Conservation (phyloP, 768 basidiomycete species). For the Scleroderma bovista region DNA sequence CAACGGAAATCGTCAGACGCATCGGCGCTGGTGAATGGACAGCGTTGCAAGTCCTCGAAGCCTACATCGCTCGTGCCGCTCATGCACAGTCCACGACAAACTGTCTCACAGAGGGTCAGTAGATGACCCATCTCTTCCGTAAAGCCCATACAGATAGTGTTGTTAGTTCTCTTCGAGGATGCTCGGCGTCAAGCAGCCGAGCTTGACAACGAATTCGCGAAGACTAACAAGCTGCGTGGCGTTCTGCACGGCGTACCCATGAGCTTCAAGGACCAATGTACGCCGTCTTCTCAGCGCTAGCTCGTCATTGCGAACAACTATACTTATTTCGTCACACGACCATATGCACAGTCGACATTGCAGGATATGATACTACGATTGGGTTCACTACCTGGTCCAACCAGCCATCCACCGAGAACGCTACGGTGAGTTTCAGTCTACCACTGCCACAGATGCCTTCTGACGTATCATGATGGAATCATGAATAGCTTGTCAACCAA, state of each 20-base stretch:
- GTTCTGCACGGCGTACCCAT: constrained; percentile 80
- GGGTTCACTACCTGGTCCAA: constrained; percentile 37
- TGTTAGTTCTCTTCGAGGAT: constrained; percentile 64
- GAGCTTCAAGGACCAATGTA: constrained; percentile 74
- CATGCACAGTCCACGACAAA: constrained; percentile 64
- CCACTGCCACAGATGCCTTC: too few relatives aligned
- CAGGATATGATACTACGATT: constrained; percentile 42
- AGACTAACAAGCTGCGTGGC: constrained; percentile 52
- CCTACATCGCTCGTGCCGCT: constrained; percentile 41
- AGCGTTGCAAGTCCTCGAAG: constrained; percentile 37
- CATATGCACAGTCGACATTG: constrained; percentile 38
- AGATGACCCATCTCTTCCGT: background rate
- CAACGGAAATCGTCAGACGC: constrained; percentile 38
- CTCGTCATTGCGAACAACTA: constrained; percentile 3
- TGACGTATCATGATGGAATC: too few relatives aligned
- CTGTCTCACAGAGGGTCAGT: constrained; percentile 73
- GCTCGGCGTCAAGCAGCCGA: constrained; percentile 55
- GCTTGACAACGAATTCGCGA: constrained; percentile 63
- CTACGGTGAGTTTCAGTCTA: too few relatives aligned
- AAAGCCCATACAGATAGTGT: background rate
- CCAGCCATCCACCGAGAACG: constrained; percentile 28
- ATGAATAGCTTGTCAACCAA: constrained; percentile 36
- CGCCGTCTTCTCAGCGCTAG: constrained; percentile 19
- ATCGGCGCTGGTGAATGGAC: constrained; percentile 42
- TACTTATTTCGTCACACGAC: background rate